Base-by-base conservation (phyloP, 2,329 filamentous ascomycete species). In the Periconia digitata region DNA sequence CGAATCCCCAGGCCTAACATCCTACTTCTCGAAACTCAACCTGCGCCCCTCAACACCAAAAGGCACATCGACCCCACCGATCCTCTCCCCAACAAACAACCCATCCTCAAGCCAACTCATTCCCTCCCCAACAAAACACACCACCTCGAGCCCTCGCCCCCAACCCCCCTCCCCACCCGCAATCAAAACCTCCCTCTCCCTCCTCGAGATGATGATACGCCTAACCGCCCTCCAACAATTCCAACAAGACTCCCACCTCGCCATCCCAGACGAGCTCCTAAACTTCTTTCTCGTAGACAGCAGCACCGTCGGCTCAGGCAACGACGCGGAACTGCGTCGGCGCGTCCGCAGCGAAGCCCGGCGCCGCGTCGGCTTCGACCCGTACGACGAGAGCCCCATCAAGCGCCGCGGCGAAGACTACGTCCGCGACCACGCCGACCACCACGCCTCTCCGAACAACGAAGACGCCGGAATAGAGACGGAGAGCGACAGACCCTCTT, bases 211-310 rank as follows among this genome's bases (percentile, higher is more conserved):
- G 77, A 78, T 96, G 24, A 82, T 96, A 40, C 89, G 92, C 36
- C 80, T 96, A 40, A 86, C 88, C 4, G 90, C 90, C 18, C 81
- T 96, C 13, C 92, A 96, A 66, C 90, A 96, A 74, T 95, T 94
- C 69, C 89, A 95, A 66, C 92, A 96, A 76, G 82, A 84, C 35
- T 91, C 89, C 0, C 91, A 96, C 62, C 80, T 96, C n/a, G 83
- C 90, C 6, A 94, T 95, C 52, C 89, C 89, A 1, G 92, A 96
- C 66, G 89, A 96, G 60, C 83, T 96, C 2, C 77, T 96, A 35
- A 90, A 87, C 44, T 95, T 95, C 74, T 96, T 96, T 73, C 77
- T 96, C 8, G 80, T 83, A 53, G 85, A 88, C 59, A 82, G 80
- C 10, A 82, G 82, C 24, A 84, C 83, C 2, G 86, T 85, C 1